These are phyloP conservation scores for Candida maesae DNA, from an alignment of 805 yeast genomes.

Conservation along the genomic window DNA sequence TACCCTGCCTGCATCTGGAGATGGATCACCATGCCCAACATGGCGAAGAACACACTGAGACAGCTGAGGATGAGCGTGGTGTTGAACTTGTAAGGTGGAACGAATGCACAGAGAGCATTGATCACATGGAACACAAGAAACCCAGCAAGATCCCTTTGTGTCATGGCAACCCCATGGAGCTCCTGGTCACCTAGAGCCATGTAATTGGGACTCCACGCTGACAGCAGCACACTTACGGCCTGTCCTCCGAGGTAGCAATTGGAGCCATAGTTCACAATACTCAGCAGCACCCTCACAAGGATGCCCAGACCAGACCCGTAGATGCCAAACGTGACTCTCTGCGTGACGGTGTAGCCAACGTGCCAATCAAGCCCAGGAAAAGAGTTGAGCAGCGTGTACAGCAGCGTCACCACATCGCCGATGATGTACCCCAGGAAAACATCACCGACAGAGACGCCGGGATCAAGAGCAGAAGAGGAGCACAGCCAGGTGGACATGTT, in stretches of 20 bases:
- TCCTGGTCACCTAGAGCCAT: conserved; percentile 2
- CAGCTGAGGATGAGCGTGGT: conserved; percentile 32
- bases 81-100: conserved; percentile 42
- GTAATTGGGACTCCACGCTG: conserved; percentile 39
- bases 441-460: conserved; percentile 44
- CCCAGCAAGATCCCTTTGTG: conserved; percentile 35
- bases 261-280: conserved; percentile 46
- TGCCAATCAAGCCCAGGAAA: conserved; percentile 48
- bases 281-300: conserved; percentile 38
- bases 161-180: conserved; percentile 2
- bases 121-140: conserved; percentile 42
- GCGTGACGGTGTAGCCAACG: conserved; percentile 44
- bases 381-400: conserved; percentile 43
- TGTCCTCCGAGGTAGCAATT: conserved; percentile 44
- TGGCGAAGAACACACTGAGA: conserved; percentile 33
- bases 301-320: conserved; percentile 41
- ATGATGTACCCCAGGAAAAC: conserved; percentile 39
- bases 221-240: conserved; percentile 35
- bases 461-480: conserved; percentile 40
- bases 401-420: conserved; percentile 43
- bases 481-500: conserved; percentile 43
- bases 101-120: conserved; percentile 35
- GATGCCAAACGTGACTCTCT: conserved; percentile 45
- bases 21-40: conserved; percentile 37
- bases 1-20: conserved; percentile 12